These are phyloP conservation scores for Halteria grandinella DNA, from an alignment of 73 alveolate genomes.

Conservation along the genomic window DNA sequence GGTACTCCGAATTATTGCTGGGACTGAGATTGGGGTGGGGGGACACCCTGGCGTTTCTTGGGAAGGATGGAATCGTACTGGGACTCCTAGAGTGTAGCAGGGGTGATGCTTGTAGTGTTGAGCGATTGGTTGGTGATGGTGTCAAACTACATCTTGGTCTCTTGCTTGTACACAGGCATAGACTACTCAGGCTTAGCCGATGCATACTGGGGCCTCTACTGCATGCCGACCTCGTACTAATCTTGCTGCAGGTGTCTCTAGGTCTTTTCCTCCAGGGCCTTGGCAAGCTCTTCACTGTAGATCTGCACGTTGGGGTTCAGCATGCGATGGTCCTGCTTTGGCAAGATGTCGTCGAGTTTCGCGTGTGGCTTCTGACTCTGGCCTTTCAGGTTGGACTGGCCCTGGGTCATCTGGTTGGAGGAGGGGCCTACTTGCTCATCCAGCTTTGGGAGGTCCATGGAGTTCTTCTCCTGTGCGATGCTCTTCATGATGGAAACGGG, in stretches of 20 bases:
- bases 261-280: background rate
- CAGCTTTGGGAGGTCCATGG: background rate
- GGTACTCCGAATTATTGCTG: too few relatives aligned
- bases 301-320: constrained; percentile 33
- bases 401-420: too few relatives aligned
- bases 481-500: constrained; percentile 7
- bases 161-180: too few relatives aligned
- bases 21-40: too few relatives aligned
- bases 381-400: background rate
- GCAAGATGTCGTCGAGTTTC: background rate
- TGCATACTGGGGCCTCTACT: background rate
- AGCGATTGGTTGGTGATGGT: too few relatives aligned
- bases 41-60: too few relatives aligned
- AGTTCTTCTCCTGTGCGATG: constrained; percentile 19
- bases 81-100: too few relatives aligned
- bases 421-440: background rate
- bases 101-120: too few relatives aligned
- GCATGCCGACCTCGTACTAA: background rate
- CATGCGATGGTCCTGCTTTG: constrained; percentile 3
- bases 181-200: too few relatives aligned
- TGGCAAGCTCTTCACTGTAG: constrained; percentile 11
- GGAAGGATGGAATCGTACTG: too few relatives aligned
- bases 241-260: background rate
- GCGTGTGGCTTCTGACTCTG: background rate
- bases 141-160: too few relatives aligned